A percentile compares a stretch with the other conserved stretches of the same genome.
Conservation (phyloP, 176 grass and related monocot genomes). For the Carex cristatella region DNA sequence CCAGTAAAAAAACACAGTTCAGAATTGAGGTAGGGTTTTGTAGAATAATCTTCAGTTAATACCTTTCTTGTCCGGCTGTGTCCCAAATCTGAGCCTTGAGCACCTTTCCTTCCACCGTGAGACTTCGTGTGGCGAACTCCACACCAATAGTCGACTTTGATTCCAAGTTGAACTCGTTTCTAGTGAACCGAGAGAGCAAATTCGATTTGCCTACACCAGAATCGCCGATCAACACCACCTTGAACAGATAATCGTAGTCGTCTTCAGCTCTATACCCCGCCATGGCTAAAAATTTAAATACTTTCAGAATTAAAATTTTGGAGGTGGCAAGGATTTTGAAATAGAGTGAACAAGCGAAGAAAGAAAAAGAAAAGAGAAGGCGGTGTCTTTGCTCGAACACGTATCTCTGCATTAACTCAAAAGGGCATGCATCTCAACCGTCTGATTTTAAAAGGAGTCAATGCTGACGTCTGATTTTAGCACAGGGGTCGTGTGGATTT, state of each 20-base stretch:
- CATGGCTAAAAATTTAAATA: slow-evolving; percentile 1
- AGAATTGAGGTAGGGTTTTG: not conserved
- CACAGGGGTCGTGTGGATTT: no score
- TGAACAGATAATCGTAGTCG: slow-evolving; percentile 43
- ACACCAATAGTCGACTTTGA: slow-evolving; percentile 34
- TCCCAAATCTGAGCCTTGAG: slow-evolving; percentile 56
- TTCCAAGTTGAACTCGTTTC: slow-evolving; percentile 41
- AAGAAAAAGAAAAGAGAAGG: not conserved
- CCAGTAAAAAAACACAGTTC: not conserved
- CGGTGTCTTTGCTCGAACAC: not conserved
- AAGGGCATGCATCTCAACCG: no score
- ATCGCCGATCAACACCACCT: slow-evolving; percentile 41
- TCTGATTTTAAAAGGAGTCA: no score
- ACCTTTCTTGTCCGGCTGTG: slow-evolving; percentile 46
- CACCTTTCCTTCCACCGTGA: slow-evolving; percentile 37
- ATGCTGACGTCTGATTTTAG: no score
- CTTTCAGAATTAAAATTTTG: not conserved
- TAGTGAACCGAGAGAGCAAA: slow-evolving; percentile 37
- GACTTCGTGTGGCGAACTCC: slow-evolving; percentile 30
- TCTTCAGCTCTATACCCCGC: slow-evolving; percentile 31
- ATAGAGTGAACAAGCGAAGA: not conserved
- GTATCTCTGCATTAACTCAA: no score
- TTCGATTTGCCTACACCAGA: slow-evolving; percentile 43
- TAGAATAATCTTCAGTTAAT: not conserved
- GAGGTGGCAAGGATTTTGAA: not conserved